Evolutionary conservation across 1,284 basidiomycete species (phyloP).

Genomic region (Cryptococcus maquisensis): DNA sequence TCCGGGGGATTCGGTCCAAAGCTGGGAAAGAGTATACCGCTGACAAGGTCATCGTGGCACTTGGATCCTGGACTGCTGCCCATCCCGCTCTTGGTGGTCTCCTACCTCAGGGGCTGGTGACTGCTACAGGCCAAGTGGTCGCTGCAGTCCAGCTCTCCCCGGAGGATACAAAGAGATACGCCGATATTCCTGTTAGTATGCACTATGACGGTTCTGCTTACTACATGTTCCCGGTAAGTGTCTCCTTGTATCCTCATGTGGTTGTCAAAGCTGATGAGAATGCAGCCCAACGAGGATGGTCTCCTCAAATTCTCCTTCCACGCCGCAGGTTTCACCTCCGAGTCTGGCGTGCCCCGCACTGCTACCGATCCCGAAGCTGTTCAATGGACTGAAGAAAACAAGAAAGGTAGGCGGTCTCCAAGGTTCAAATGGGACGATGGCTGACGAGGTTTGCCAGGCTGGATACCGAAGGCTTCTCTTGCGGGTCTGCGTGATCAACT

Average conservation of each 20-base stretch:
- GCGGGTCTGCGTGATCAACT: conserved; percentile 56
- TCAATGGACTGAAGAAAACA: conserved; percentile 17
- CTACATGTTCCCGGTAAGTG: conserved; percentile 69
- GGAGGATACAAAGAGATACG: conserved; percentile 62
- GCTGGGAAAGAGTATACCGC: conserved; percentile 23
- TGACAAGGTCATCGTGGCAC: conserved; percentile 22
- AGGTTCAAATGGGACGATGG: neutral
- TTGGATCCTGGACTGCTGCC: conserved; percentile 26
- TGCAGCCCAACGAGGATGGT: conserved; percentile 64
- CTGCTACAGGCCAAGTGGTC: conserved; percentile 58
- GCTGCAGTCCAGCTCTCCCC: conserved; percentile 64
- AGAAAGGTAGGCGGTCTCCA: conserved; percentile 9
- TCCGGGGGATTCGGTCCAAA: conserved; percentile 12
- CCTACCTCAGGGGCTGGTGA: conserved; percentile 16
- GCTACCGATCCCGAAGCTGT: conserved; percentile 24
- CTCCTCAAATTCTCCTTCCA: conserved; percentile 73
- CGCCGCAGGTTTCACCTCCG: conserved; percentile 60
- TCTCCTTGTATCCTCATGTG: neutral
- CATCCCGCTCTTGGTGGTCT: conserved; percentile 18
- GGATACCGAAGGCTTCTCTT: conserved; percentile 59
- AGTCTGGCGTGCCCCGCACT: conserved; percentile 27
- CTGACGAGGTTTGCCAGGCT: conserved; percentile 8
- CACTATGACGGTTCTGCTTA: conserved; percentile 62
- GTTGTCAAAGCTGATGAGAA: neutral
- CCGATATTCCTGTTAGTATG: conserved; percentile 62